Conservation (phyloP, 2,329 filamentous ascomycete species). For the Trichoderma afroharzianum region DNA sequence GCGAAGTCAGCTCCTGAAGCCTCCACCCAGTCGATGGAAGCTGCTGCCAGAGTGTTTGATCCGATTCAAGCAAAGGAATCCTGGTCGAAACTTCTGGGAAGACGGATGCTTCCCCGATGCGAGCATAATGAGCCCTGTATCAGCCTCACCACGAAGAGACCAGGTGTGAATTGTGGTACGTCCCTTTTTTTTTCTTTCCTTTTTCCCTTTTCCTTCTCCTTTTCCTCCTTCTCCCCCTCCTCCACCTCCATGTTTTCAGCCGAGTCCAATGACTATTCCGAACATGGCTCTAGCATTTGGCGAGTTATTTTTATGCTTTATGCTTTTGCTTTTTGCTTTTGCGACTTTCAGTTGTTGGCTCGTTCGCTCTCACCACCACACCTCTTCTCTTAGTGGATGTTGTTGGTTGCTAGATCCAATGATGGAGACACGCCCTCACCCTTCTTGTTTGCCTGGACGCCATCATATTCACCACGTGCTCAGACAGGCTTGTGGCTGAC, state of each 20-base stretch:
- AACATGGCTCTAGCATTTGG: not conserved
- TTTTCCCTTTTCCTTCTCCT: not conserved
- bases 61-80: slow-evolving; percentile 72
- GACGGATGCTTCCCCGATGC: slow-evolving; percentile 70
- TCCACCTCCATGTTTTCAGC: not conserved
- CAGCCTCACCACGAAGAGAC: slow-evolving; percentile 79
- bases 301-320: not conserved
- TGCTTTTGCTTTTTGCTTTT: not conserved
- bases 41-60: slow-evolving; percentile 52
- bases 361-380: not conserved
- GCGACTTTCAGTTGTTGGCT: not conserved
- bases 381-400: not conserved
- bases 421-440: not conserved
- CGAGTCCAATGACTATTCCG: not conserved
- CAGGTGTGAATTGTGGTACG: slow-evolving; percentile 74
- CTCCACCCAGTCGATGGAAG: not conserved
- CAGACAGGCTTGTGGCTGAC: slow-evolving; percentile 20
- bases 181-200: slow-evolving; percentile 14
- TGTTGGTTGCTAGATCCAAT: not conserved
- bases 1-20: not conserved
- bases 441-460: not conserved
- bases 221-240: not conserved
- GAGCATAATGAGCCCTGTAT: slow-evolving; percentile 89
- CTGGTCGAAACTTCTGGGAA: slow-evolving; percentile 81
- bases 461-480: not conserved